Evolutionary conservation across 1,139 yeast genomes (phyloP).

Genomic region (Schwanniomyces etchellsii): DNA sequence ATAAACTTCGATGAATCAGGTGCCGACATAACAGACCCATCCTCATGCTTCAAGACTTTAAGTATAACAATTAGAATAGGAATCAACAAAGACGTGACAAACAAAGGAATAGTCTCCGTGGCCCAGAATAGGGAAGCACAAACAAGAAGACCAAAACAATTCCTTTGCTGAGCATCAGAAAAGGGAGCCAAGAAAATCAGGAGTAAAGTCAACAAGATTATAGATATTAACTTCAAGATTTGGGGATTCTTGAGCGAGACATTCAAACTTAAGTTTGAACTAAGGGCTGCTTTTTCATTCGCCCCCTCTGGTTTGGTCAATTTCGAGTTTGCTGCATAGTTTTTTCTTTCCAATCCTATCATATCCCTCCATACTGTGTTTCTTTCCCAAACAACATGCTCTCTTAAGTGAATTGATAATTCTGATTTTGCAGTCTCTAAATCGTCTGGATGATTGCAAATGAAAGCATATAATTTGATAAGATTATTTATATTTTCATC

Average conservation of each 20-base stretch:
- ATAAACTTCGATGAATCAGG: conserved; percentile 50
- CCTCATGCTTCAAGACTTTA: conserved; percentile 51
- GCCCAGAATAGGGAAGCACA: conserved; percentile 75
- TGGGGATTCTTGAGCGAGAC: conserved; percentile 36
- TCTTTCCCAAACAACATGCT: conserved; percentile 73
- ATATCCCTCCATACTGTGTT: conserved; percentile 74
- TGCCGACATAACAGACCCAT: conserved; percentile 50
- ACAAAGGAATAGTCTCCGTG: conserved; percentile 64
- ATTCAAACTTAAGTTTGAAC: conserved; percentile 21
- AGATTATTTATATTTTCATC: conserved; percentile 36
- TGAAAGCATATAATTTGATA: conserved; percentile 33
- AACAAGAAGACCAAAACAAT: conserved; percentile 63
- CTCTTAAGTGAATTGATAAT: conserved; percentile 57
- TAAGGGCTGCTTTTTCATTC: conserved; percentile 10
- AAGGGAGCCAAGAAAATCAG: conserved; percentile 52
- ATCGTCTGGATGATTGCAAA: conserved; percentile 37
- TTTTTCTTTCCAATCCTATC: conserved; percentile 77
- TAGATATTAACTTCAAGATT: conserved; percentile 40
- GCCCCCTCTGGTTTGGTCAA: conserved; percentile 7
- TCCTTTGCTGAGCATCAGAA: conserved; percentile 52
- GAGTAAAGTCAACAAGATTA: conserved; percentile 39
- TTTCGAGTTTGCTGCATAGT: conserved; percentile 34
- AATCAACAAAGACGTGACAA: conserved; percentile 59
- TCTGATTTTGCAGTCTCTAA: conserved; percentile 41
- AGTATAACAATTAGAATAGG: conserved; percentile 56